A percentile compares a stretch with the other conserved stretches of the same genome.
These are phyloP conservation scores for Penicillium sp. DNA, from an alignment of 2,329 filamentous ascomycete species.

Conservation along the genomic window DNA sequence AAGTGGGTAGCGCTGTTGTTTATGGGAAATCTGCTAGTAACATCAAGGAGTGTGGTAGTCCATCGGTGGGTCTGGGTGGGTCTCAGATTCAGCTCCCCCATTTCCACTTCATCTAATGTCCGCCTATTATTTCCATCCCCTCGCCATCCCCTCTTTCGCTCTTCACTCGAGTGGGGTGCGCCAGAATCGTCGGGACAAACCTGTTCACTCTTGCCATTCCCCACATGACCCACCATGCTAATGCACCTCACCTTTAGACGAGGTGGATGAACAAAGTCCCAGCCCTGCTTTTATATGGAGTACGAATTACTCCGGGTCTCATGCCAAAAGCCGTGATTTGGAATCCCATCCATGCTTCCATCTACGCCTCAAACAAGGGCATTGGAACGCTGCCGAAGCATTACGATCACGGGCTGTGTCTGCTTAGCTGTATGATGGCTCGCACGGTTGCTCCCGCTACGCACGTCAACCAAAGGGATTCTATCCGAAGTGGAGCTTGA, in stretches of 20 bases:
- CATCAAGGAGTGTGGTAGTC: neutral
- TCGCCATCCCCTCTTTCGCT: neutral
- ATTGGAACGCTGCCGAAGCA: neutral
- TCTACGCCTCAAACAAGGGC: neutral
- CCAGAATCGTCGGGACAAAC: neutral
- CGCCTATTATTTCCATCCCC: neutral
- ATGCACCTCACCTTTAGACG: neutral
- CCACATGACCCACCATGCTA: neutral
- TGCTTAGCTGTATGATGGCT: neutral
- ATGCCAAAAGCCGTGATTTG: neutral
- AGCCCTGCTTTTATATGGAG: neutral
- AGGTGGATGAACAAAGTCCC: neutral
- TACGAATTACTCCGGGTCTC: neutral
- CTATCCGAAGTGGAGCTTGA: constrained; percentile 1
- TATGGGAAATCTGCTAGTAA: neutral
- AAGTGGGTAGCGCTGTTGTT: neutral
- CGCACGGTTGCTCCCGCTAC: neutral
- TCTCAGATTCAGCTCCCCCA: neutral
- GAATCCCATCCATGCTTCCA: neutral
- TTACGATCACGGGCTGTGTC: neutral
- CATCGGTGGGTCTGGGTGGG: neutral
- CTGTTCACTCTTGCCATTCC: neutral
- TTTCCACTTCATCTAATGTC: neutral
- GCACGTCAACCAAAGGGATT: neutral
- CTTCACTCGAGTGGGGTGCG: neutral